Evolutionary conservation across 805 yeast genomes (phyloP), one percentile per base, ranked within the genome.

Genomic region (Danielozyma ontarioensis): DNA sequence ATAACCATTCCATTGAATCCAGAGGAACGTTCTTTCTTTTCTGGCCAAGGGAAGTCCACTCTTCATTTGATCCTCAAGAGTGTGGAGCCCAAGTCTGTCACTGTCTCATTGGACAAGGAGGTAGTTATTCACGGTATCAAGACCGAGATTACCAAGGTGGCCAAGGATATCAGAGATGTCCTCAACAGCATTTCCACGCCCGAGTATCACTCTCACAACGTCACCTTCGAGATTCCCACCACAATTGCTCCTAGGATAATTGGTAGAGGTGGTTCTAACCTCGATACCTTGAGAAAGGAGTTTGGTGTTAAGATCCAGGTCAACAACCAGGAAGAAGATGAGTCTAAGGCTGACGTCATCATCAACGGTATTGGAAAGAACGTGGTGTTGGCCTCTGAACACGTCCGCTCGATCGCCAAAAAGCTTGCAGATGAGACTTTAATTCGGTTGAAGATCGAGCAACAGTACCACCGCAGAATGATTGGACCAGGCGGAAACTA

Each of bases 401-500:
- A 73, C 37, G 71, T 93, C 36, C 43, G 53, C 12, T 68, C 74
- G 19, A 69, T 80, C 41, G 76, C 83, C 27, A 78, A 80, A 61
- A 78, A 73, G 52, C 78, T 90, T 78, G 83, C 88, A 17, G 98
- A 93, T 55, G 95, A 89, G 56, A 59, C 64, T 17, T 69, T 81
- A 18, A 71, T 72, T 30, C 75, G 78, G 38, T 48, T 93, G 38
- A 68, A 71, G 32, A 77, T 89, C 35, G 96, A 94, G 42, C 72
- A 64, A 44, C 82, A 82, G 51, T 85, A 70, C 63, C 96, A 88
- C 57, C 74, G 89, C 42, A 70, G 80, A 41, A 63, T 93, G 53
- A 84, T 87, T 59, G 99, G 98, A 28, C 73, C 83, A 14, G 76
- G 74, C 45, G 96, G 96, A 50, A 64, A 74, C 37, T 83, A 84